Conservation (phyloP, 345 rosid genomes). For the Barbarea vulgaris region DNA sequence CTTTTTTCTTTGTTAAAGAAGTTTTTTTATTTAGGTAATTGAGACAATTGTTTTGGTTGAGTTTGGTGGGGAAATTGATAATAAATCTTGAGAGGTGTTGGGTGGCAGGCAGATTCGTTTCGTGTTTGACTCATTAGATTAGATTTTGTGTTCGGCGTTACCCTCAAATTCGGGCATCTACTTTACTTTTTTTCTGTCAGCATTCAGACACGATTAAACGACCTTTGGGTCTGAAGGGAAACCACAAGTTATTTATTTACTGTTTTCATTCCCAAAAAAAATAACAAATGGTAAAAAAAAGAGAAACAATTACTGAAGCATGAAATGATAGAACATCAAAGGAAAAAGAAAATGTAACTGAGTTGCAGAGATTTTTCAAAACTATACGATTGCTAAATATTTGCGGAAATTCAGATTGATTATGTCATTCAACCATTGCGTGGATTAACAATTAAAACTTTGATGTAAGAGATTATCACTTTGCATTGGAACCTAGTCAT, state of each 20-base stretch:
- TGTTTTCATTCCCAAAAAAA: background rate
- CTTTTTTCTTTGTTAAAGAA: background rate
- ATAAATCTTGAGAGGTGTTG: conserved; percentile 4
- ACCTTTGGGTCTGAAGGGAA: background rate
- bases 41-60: conserved; percentile 31
- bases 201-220: conserved; percentile 7
- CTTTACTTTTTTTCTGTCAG: conserved; percentile 30
- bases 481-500: background rate
- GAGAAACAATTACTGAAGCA: background rate
- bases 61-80: conserved; percentile 34
- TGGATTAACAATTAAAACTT: conserved; percentile 3
- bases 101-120: conserved; percentile 36
- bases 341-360: too few relatives aligned
- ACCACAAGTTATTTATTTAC: background rate
- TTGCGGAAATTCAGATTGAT: background rate
- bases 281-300: background rate
- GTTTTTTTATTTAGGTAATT: background rate
- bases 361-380: background rate
- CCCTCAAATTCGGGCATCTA: conserved; percentile 31
- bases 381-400: background rate
- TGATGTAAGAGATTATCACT: background rate
- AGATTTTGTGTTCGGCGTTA: conserved; percentile 39
- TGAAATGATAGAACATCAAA: background rate
- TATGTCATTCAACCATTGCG: background rate
- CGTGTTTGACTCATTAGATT: conserved; percentile 40